Evolutionary conservation across 2,329 filamentous ascomycete species (phyloP).

Genomic region (Mycosphaerella sp.): DNA sequence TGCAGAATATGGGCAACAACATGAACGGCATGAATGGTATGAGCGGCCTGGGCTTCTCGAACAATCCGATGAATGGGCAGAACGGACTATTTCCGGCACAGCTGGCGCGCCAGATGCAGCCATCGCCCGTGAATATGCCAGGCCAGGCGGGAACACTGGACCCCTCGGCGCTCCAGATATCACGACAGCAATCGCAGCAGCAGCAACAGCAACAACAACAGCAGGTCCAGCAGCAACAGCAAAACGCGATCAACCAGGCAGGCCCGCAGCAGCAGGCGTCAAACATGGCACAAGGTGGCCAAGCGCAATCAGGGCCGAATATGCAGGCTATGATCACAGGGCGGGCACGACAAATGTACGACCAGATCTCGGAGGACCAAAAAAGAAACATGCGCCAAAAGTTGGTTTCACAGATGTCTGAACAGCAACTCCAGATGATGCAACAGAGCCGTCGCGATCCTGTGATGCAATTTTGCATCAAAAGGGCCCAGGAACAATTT

Average conservation of each 20-base stretch:
- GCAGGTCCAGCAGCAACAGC: constrained; percentile 29
- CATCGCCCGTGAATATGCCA: constrained; percentile 23
- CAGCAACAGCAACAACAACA: constrained; percentile 16
- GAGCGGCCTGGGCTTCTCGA: constrained; percentile 20
- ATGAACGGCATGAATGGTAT: constrained; percentile 22
- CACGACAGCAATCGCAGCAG: constrained; percentile 20
- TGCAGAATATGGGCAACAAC: constrained; percentile 21
- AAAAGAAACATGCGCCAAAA: constrained; percentile 22
- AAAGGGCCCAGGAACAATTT: constrained; percentile 16
- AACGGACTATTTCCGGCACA: constrained; percentile 25
- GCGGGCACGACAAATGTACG: constrained; percentile 20
- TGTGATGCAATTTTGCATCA: constrained; percentile 19
- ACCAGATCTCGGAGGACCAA: constrained; percentile 24
- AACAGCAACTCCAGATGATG: constrained; percentile 18
- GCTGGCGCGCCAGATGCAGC: constrained; percentile 28
- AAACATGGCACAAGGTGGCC: constrained; percentile 16
- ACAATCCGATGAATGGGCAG: constrained; percentile 22
- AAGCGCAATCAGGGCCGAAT: constrained; percentile 8
- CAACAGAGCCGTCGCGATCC: constrained; percentile 22
- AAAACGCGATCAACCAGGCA: constrained; percentile 17
- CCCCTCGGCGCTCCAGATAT: constrained; percentile 24
- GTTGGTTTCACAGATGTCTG: constrained; percentile 17
- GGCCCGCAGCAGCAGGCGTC: constrained; percentile 12
- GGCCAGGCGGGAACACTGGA: constrained; percentile 22
- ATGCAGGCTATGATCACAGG: constrained; percentile 13